These are phyloP conservation scores for Leucocoprinus leucothites DNA, from an alignment of 768 basidiomycete species.

Conservation along the genomic window DNA sequence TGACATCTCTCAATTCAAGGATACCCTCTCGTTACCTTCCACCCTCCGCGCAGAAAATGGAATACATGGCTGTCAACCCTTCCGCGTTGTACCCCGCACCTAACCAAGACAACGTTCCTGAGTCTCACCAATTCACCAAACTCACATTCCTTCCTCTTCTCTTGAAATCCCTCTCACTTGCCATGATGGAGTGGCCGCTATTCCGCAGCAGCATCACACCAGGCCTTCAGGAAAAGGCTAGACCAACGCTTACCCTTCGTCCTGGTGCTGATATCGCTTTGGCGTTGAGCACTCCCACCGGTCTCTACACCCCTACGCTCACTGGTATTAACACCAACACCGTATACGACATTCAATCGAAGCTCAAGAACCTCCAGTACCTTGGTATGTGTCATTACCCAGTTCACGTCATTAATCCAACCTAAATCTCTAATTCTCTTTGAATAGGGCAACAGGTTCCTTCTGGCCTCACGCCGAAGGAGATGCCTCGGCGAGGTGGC, in stretches of 20 bases:
- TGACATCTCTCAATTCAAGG: conserved; percentile 63
- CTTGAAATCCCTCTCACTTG: conserved; percentile 74
- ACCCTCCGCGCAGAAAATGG: conserved; percentile 13
- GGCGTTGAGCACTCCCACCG: conserved; percentile 77
- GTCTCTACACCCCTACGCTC: conserved; percentile 80
- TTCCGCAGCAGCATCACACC: conserved; percentile 74
- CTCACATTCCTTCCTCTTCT: conserved; percentile 84
- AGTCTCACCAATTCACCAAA: conserved; percentile 53
- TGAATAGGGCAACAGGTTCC: conserved; percentile 62
- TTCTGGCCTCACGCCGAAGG: conserved; percentile 55
- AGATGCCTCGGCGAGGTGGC: conserved; percentile 75
- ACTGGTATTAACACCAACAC: conserved; percentile 48
- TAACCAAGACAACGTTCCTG: conserved; percentile 39
- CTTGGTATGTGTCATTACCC: conserved; percentile 1
- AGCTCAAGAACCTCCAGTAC: conserved; percentile 52
- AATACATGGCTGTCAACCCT: conserved; percentile 31
- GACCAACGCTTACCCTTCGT: conserved; percentile 71
- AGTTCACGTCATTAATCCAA: too few relatives aligned
- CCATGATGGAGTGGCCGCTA: conserved; percentile 84
- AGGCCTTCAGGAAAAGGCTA: conserved; percentile 26
- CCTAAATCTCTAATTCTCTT: too few relatives aligned
- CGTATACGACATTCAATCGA: conserved; percentile 59
- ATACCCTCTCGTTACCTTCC: conserved; percentile 59
- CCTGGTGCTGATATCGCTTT: conserved; percentile 72
- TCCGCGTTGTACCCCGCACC: conserved; percentile 37